Percentiles rank a stretch among this genome's conserved stretches.
These are phyloP conservation scores for Mrakiaceae sp. DNA, from an alignment of 1,284 basidiomycete species.

Conservation along the genomic window DNA sequence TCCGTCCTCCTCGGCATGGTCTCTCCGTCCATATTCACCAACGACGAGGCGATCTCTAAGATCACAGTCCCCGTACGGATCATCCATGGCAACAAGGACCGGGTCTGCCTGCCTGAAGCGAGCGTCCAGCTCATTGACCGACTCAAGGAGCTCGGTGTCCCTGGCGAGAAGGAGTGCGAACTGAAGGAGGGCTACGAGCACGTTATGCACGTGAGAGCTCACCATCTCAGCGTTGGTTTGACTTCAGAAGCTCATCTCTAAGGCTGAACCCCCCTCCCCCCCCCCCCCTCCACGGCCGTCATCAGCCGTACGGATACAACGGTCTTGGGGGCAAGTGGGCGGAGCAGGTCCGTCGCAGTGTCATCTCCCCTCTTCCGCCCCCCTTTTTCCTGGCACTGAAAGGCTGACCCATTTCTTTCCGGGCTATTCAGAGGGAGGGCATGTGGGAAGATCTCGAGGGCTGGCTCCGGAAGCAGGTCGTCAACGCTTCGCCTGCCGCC, in stretches of 20 bases:
- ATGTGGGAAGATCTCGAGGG: too few species aligned
- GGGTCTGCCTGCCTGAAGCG: slow-evolving; percentile 1
- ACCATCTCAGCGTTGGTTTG: not conserved
- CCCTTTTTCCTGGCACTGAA: not conserved
- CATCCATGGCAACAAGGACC: slow-evolving; percentile 10
- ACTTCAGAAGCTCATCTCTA: not conserved
- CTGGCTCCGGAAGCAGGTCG: too few species aligned
- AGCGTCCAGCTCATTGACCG: not conserved
- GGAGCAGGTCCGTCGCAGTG: slow-evolving; percentile 5
- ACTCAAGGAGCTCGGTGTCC: not conserved
- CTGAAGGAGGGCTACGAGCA: slow-evolving; percentile 13
- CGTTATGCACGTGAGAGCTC: not conserved
- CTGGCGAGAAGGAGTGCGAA: slow-evolving; percentile 6
- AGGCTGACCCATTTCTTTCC: too few species aligned
- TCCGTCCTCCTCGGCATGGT: slow-evolving; percentile 22
- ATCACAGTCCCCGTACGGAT: slow-evolving; percentile 8
- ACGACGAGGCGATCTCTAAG: not conserved
- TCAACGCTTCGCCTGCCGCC: too few species aligned
- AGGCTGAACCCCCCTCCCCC: not conserved
- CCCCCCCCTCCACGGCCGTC: not conserved
- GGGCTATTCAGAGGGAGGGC: too few species aligned
- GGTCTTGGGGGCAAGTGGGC: not conserved
- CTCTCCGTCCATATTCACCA: not conserved
- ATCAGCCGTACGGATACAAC: slow-evolving; percentile 8
- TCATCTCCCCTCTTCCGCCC: not conserved